phyloP scores from a whole-genome alignment of 768 basidiomycete species.

The Imleria badia region DNA sequence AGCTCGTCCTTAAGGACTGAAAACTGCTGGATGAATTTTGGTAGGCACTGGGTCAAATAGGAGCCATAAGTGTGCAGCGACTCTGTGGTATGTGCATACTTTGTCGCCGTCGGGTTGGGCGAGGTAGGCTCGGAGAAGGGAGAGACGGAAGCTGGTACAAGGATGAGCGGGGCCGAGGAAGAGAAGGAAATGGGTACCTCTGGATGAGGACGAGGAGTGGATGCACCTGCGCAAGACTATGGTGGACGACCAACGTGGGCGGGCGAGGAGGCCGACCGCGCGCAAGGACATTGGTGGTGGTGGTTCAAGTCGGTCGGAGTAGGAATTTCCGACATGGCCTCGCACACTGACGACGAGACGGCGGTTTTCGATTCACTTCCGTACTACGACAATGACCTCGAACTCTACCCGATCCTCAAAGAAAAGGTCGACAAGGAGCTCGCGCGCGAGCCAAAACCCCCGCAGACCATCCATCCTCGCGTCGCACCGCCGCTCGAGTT shows the following conservation, averaged over 20 bases:
- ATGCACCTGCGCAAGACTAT: constrained; percentile 39
- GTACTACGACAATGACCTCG: constrained; percentile 93
- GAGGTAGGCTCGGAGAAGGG: constrained; percentile 92
- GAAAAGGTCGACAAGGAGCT: constrained; percentile 78
- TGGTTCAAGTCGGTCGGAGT: constrained; percentile 24
- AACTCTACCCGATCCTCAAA: constrained; percentile 66
- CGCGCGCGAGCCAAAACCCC: constrained; percentile 64
- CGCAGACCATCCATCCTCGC: constrained; percentile 62
- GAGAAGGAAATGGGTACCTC: constrained; percentile 39
- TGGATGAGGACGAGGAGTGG: constrained; percentile 46
- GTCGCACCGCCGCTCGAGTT: constrained; percentile 65
- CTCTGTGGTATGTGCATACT: constrained; percentile 71
- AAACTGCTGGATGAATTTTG: constrained; percentile 98
- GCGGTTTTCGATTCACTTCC: constrained; percentile 80
- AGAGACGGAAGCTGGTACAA: constrained; percentile 53
- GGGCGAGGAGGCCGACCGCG: constrained; percentile 43
- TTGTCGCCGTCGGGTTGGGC: constrained; percentile 75
- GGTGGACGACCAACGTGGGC: constrained; percentile 27
- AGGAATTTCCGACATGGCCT: constrained; percentile 31
- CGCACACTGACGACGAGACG: constrained; percentile 9
- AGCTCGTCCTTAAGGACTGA: constrained; percentile 96
- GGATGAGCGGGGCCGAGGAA: constrained; percentile 9
- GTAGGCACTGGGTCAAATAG: constrained; percentile 89
- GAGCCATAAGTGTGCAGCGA: constrained; percentile 89
- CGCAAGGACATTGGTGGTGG: constrained; percentile 42